Evolutionary conservation across 2,329 filamentous ascomycete species (phyloP).

Genomic region (Sphaerostilbella broomeana): DNA sequence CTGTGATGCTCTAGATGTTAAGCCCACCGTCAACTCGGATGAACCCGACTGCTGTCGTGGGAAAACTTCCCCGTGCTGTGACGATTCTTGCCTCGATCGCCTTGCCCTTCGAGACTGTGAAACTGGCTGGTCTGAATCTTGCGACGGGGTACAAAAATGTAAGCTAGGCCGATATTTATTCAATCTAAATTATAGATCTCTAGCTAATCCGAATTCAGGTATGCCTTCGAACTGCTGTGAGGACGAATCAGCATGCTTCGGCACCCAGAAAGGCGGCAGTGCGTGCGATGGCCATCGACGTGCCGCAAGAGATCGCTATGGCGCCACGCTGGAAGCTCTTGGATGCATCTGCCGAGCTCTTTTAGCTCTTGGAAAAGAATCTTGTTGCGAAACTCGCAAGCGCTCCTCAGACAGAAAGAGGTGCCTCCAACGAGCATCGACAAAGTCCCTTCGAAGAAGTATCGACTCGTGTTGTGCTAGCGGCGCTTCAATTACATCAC

Average conservation of each 20-base stretch:
- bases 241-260: constrained; percentile 12
- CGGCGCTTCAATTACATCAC: constrained; percentile 2
- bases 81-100: constrained; percentile 36
- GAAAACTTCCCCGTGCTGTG: constrained; percentile 36
- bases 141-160: constrained; percentile 6
- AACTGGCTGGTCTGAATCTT: not conserved
- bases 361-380: constrained; percentile 43
- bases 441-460: constrained; percentile 13
- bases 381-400: constrained; percentile 37
- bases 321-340: constrained; percentile 37
- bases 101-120: constrained; percentile 37
- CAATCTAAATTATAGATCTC: not conserved
- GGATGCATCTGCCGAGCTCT: constrained; percentile 50
- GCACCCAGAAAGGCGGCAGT: constrained; percentile 20
- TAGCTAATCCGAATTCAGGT: not conserved
- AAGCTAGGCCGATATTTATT: not conserved
- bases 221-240: constrained; percentile 9
- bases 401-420: constrained; percentile 22
- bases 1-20: no score
- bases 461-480: constrained; percentile 24
- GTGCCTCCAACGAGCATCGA: constrained; percentile 18
- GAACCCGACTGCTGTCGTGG: constrained; percentile 33
- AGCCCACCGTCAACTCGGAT: no score
- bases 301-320: constrained; percentile 33
- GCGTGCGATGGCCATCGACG: constrained; percentile 33